Evolutionary conservation across 2,329 filamentous ascomycete genomes (phyloP), one percentile per base, ranked within the genome.

Genomic region (Xylariaceae sp.): DNA sequence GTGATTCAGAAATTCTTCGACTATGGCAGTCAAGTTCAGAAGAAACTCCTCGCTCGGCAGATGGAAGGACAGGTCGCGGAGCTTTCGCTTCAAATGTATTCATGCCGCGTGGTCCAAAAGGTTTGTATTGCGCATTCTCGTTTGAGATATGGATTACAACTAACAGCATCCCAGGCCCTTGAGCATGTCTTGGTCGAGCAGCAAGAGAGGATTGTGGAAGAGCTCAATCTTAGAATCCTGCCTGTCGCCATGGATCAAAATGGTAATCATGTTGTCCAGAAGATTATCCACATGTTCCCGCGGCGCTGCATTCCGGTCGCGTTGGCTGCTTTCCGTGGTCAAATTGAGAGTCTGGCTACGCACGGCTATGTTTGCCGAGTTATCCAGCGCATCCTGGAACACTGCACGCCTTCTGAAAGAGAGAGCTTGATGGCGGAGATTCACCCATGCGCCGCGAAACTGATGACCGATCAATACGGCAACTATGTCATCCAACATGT

Each of bases 1-100:
- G 94, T 99, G 42, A 92, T 97, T 45, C 94, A 99, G 71, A 97
- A 97, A 73, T 87, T 97, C 71, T 97, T 97, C 63, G 93, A 97
- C 72, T 91, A 97, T 72, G 93, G 94, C 45, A 95, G 91, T 66
- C 92, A 96, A 74, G 83, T 87, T 0, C 94, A 99, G 76, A 99
- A 99, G 78, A 92, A 88, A 73, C 82, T 89, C 2, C 76, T 99
- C 48, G 92, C 91, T 0, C 85, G 86, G 64, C 86, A 89, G 73
- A 97, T 97, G 92, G 90, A 88, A 72, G 89, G 89, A 5, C 89
- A 92, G 70, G 86, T 97, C 10, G 77, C 89, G 51, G 83, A 86
- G 37, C 77, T 99, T 55, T 96, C 92, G 0, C 79, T 85, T 62
- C 90, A 97, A 73, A 91, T 92, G 81, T 97, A 97, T 72, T 92